phyloP scores from a whole-genome alignment of 1,284 basidiomycete genomes.

The Ganoderma boninense region DNA sequence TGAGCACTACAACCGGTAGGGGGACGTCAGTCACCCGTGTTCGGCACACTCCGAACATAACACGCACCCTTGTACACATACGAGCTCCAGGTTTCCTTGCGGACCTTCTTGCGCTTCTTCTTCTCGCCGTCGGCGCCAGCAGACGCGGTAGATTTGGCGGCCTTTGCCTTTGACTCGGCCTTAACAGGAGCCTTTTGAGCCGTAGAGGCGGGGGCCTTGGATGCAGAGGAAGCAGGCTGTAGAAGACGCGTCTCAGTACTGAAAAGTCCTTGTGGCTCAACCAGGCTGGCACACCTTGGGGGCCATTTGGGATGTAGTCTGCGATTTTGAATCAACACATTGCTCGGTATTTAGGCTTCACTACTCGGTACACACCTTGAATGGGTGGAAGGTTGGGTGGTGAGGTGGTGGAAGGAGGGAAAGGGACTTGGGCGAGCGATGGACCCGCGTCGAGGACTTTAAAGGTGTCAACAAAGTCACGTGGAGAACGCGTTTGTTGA shows the following conservation, averaged over 20 bases:
- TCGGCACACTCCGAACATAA: not conserved
- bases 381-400: constrained; percentile 5
- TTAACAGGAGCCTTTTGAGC: constrained; percentile 64
- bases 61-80: constrained; percentile 74
- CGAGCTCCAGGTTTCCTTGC: constrained; percentile 74
- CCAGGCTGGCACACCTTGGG: constrained; percentile 37
- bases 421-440: constrained; percentile 19
- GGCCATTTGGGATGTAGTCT: constrained; percentile 36
- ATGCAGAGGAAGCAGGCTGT: constrained; percentile 58
- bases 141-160: constrained; percentile 45
- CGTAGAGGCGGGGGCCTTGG: constrained; percentile 59
- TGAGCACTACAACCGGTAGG: constrained; percentile 58
- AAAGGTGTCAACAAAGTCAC: constrained; percentile 37
- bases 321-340: constrained; percentile 6
- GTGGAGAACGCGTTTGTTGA: constrained; percentile 30
- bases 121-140: constrained; percentile 57
- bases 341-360: not conserved
- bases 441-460: constrained; percentile 33
- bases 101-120: constrained; percentile 66
- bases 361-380: constrained; percentile 20
- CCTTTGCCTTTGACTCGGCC: constrained; percentile 49
- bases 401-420: constrained; percentile 27
- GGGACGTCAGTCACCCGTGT: constrained; percentile 23
- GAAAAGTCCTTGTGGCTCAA: constrained; percentile 17
- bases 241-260: constrained; percentile 21